These are phyloP conservation scores for Monosporascus sp. DNA, from an alignment of 2,329 filamentous ascomycete genomes.

Conservation along the genomic window DNA sequence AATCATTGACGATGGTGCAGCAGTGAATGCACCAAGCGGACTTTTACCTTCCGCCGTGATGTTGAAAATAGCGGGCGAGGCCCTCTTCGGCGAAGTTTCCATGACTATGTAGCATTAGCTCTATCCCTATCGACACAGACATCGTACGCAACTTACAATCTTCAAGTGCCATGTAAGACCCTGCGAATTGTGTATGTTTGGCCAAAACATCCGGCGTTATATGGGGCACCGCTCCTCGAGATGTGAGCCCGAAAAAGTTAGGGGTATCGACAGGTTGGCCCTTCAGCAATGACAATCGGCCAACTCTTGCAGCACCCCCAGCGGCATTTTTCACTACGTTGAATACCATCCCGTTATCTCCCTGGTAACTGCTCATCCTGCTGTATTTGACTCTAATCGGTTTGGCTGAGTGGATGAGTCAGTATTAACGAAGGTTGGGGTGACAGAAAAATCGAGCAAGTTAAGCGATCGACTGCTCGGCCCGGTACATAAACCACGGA, in stretches of 20 bases:
- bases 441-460: neutral
- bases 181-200: slow-evolving; percentile 58
- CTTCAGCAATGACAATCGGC: slow-evolving; percentile 55
- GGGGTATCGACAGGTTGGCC: slow-evolving; percentile 73
- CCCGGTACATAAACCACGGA: too few relatives aligned
- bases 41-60: slow-evolving; percentile 33
- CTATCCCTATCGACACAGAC: neutral
- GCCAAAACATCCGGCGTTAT: slow-evolving; percentile 77
- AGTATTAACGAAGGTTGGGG: neutral
- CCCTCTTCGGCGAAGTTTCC: slow-evolving; percentile 37
- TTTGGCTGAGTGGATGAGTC: neutral
- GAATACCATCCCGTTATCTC: slow-evolving; percentile 33
- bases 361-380: slow-evolving; percentile 9
- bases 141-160: slow-evolving; percentile 65
- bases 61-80: slow-evolving; percentile 44
- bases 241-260: slow-evolving; percentile 73
- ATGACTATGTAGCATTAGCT: slow-evolving; percentile 39
- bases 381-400: neutral
- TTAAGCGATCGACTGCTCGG: neutral
- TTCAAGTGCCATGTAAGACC: slow-evolving; percentile 78
- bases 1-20: slow-evolving; percentile 58
- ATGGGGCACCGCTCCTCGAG: slow-evolving; percentile 81
- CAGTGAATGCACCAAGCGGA: slow-evolving; percentile 71
- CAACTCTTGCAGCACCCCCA: slow-evolving; percentile 50
- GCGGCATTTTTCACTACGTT: slow-evolving; percentile 38